Conservation (phyloP, 2,329 filamentous ascomycete species). For the Akanthomyces uredinophilus region DNA sequence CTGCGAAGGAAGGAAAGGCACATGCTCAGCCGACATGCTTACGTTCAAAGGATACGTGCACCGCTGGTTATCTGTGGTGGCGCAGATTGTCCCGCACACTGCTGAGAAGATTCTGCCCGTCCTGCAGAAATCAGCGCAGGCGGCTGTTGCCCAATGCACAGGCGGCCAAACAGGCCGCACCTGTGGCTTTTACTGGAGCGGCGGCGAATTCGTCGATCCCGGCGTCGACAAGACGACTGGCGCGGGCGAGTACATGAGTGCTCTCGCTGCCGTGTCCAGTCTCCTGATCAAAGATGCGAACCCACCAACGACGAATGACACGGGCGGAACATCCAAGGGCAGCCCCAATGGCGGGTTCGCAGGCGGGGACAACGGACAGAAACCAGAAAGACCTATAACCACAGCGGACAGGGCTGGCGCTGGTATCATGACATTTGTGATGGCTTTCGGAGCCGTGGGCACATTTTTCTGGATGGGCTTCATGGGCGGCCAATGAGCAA, state of each 20-base stretch:
- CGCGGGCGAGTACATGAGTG: slow-evolving; percentile 53
- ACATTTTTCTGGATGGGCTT: slow-evolving; percentile 48
- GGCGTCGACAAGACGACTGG: slow-evolving; percentile 43
- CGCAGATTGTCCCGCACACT: slow-evolving; percentile 58
- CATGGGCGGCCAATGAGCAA: slow-evolving; percentile 22
- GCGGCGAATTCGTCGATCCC: slow-evolving; percentile 30
- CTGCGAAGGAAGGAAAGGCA: slow-evolving; percentile 52
- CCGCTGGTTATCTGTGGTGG: slow-evolving; percentile 58
- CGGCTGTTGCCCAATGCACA: slow-evolving; percentile 58
- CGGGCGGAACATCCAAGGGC: slow-evolving; percentile 42
- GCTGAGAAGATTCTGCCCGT: slow-evolving; percentile 50
- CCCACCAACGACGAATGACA: slow-evolving; percentile 35
- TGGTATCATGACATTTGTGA: slow-evolving; percentile 41
- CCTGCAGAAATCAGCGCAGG: slow-evolving; percentile 52
- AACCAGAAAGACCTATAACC: slow-evolving; percentile 30
- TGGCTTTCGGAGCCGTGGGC: slow-evolving; percentile 36
- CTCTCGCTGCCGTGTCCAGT: slow-evolving; percentile 46
- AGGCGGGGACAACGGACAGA: slow-evolving; percentile 24
- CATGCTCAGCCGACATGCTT: slow-evolving; percentile 66
- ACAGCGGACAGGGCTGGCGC: slow-evolving; percentile 44
- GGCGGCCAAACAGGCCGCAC: slow-evolving; percentile 52
- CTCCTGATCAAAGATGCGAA: slow-evolving; percentile 37
- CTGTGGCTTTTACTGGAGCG: slow-evolving; percentile 57
- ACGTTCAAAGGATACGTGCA: slow-evolving; percentile 68
- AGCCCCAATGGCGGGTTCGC: slow-evolving; percentile 29